Evolutionary conservation across 331 rosid species (phyloP).

Genomic region (Quercus lobata): DNA sequence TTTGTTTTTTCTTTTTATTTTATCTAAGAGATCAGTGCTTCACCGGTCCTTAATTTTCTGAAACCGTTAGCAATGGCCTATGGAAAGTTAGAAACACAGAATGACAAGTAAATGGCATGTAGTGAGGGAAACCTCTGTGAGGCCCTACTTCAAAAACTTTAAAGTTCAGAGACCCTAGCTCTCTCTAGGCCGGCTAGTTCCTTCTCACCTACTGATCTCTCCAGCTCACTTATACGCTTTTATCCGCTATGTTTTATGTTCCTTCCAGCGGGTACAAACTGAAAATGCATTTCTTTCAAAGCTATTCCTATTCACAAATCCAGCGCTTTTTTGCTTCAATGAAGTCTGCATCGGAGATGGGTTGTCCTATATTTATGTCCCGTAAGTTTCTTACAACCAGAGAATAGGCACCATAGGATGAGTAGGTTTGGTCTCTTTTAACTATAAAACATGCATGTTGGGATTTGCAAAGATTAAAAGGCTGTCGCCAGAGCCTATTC

Average conservation of each 20-base stretch:
- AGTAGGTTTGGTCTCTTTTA: conserved; percentile 41
- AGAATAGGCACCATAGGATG: conserved; percentile 21
- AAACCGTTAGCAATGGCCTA: conserved; percentile 56
- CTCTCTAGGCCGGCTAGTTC: conserved; percentile 60
- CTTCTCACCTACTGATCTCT: conserved; percentile 4
- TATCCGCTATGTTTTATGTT: conserved; percentile 19
- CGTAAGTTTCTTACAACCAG: background rate
- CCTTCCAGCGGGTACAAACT: conserved; percentile 24
- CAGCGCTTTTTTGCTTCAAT: conserved; percentile 18
- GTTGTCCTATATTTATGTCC: conserved; percentile 10
- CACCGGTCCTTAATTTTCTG: conserved; percentile 27
- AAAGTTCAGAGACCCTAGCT: conserved; percentile 12
- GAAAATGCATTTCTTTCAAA: conserved; percentile 9
- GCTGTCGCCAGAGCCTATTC: conserved; percentile 25
- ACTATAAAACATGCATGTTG: conserved; percentile 31
- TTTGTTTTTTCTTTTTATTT: background rate
- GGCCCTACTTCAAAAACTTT: background rate
- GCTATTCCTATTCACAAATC: background rate
- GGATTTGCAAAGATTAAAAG: conserved; percentile 51
- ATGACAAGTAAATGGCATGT: conserved; percentile 44
- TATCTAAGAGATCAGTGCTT: background rate
- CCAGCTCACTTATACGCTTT: background rate
- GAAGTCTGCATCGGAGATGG: background rate
- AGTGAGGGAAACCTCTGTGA: conserved; percentile 2
- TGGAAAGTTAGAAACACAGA: conserved; percentile 24